Percentiles rank a stretch among this genome's conserved stretches.
These are phyloP conservation scores for Melastoma candidum DNA, from an alignment of 441 rosid species.

Conservation along the genomic window DNA sequence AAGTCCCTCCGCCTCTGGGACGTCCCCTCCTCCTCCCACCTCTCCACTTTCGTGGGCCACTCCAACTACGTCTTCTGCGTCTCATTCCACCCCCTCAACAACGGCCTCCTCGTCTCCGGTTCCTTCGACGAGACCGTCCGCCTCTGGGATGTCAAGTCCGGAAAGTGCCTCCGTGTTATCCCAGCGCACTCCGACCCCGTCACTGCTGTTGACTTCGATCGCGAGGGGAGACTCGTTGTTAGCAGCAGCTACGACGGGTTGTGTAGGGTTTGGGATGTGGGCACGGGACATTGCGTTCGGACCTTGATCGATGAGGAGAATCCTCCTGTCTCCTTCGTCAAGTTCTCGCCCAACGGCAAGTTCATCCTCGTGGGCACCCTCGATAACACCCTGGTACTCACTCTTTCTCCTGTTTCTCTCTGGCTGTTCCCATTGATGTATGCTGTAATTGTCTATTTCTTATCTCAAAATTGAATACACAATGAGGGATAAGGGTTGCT, in stretches of 20 bases:
- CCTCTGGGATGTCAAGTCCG: slow-evolving; percentile 82
- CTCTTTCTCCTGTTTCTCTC: slow-evolving; percentile 3
- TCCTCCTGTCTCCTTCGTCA: slow-evolving; percentile 81
- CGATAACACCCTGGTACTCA: slow-evolving; percentile 63
- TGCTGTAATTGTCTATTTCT: too few relatives aligned
- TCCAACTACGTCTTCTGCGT: slow-evolving; percentile 75
- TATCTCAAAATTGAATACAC: too few relatives aligned
- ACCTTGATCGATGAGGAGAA: slow-evolving; percentile 85
- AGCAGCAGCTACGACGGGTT: slow-evolving; percentile 89
- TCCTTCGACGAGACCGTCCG: slow-evolving; percentile 90
- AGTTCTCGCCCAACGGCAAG: slow-evolving; percentile 88
- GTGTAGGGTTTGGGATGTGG: slow-evolving; percentile 85
- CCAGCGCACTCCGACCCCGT: slow-evolving; percentile 91
- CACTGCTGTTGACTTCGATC: slow-evolving; percentile 73
- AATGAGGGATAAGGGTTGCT: too few relatives aligned
- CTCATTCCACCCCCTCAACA: slow-evolving; percentile 76
- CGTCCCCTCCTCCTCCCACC: slow-evolving; percentile 43
- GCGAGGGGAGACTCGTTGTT: slow-evolving; percentile 71
- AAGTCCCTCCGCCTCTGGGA: slow-evolving; percentile 90
- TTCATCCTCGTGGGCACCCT: slow-evolving; percentile 83
- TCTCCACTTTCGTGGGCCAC: slow-evolving; percentile 68
- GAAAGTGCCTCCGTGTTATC: slow-evolving; percentile 78
- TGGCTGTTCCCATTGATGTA: background rate
- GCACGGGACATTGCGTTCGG: slow-evolving; percentile 79
- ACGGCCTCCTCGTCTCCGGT: slow-evolving; percentile 70